Evolutionary conservation across 192 early-diverging fungal species (phyloP).

Genomic region (Rhizophagus prolifer): DNA sequence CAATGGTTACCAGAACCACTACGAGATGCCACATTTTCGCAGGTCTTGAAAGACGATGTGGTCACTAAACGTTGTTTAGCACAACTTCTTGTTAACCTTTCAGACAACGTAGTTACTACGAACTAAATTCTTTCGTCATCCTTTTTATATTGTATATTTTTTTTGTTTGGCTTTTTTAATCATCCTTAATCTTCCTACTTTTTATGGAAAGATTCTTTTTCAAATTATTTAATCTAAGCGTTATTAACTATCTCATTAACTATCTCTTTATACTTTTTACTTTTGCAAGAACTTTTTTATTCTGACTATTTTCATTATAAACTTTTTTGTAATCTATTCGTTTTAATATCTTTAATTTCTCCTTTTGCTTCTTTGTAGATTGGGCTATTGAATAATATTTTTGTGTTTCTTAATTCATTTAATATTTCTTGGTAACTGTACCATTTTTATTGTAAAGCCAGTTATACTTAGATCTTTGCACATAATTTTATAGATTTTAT

Average conservation of each 20-base stretch:
- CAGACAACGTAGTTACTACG: constrained; percentile 39
- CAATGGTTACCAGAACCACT: constrained; percentile 89
- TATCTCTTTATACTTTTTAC: too few relatives aligned
- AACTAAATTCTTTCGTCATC: constrained; percentile 5
- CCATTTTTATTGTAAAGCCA: constrained; percentile 14
- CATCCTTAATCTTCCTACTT: constrained; percentile 8
- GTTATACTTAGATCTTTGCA: constrained; percentile 4
- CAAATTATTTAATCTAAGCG: background rate
- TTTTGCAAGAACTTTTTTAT: too few relatives aligned
- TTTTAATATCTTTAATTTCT: constrained; percentile 7
- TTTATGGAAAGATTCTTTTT: background rate
- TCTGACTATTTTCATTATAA: constrained; percentile 19
- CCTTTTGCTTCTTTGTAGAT: constrained; percentile 12
- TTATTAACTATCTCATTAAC: too few relatives aligned
- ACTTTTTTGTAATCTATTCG: constrained; percentile 6
- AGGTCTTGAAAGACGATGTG: constrained; percentile 84
- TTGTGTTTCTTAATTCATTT: constrained; percentile 19
- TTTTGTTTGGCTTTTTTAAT: background rate
- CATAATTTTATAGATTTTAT: constrained; percentile 5
- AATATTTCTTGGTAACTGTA: constrained; percentile 3
- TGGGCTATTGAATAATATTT: background rate
- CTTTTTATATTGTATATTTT: constrained; percentile 20
- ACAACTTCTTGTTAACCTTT: constrained; percentile 62
- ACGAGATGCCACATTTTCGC: constrained; percentile 82
- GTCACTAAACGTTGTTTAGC: constrained; percentile 83